Conservation (phyloP, 2,329 filamentous ascomycete species). For the Orbilia javanica region DNA sequence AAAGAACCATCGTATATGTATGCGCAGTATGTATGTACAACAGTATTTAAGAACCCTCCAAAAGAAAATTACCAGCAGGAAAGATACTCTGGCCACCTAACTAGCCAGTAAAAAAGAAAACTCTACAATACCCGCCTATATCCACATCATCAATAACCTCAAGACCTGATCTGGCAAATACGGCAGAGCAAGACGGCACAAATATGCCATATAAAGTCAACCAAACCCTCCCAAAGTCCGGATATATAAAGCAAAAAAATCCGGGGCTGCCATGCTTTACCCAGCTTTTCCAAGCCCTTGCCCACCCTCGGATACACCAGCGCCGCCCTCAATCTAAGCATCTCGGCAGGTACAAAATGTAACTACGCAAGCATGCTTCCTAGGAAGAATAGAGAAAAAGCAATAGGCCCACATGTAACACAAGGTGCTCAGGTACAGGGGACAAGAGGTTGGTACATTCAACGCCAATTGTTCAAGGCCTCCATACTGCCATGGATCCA, state of each 20-base stretch:
- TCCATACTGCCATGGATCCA: constrained; percentile 11
- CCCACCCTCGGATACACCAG: constrained; percentile 12
- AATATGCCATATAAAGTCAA: background rate
- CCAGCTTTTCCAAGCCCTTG: background rate
- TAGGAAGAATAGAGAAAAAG: background rate
- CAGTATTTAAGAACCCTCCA: background rate
- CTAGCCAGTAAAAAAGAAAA: background rate
- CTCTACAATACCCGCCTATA: background rate
- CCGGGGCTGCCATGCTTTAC: constrained; percentile 2
- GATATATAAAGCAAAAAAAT: constrained; percentile 10
- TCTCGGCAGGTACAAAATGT: constrained; percentile 18
- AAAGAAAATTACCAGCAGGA: background rate
- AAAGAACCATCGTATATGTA: background rate
- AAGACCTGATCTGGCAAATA: background rate
- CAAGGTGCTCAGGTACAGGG: background rate
- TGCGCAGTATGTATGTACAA: background rate
- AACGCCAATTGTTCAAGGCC: background rate
- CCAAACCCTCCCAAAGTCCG: background rate
- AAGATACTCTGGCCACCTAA: constrained; percentile 15
- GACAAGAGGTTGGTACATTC: background rate
- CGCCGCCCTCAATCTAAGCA: constrained; percentile 1
- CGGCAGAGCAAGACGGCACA: background rate
- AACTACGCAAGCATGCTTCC: background rate
- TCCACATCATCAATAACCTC: background rate
- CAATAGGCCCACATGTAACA: constrained; percentile 12